These are phyloP conservation scores for Brassica cretica DNA, from an alignment of 345 rosid species.

Conservation along the genomic window DNA sequence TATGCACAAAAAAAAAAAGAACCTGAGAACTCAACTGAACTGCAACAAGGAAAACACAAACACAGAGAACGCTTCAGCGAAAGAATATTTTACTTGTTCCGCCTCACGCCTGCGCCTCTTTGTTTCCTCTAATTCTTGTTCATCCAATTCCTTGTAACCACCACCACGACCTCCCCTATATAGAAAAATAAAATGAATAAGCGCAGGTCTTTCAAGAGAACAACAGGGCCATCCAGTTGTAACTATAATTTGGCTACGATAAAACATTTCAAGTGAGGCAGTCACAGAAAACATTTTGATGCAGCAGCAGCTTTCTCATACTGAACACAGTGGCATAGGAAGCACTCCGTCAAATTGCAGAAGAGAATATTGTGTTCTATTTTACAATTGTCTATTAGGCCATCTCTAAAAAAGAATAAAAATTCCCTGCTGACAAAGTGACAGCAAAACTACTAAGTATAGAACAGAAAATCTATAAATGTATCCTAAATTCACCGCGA, in stretches of 20 bases:
- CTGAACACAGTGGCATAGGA: neutral
- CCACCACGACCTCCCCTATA: slow-evolving; percentile 97
- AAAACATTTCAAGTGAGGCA: neutral
- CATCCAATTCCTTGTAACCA: slow-evolving; percentile 98
- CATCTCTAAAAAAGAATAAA: neutral
- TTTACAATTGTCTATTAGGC: neutral
- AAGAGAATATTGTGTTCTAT: neutral
- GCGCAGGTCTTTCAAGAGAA: slow-evolving; percentile 10
- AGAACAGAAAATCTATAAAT: neutral
- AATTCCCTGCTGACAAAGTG: neutral
- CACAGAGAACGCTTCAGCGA: slow-evolving; percentile 9
- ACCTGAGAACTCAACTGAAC: neutral
- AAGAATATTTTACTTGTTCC: slow-evolving; percentile 66
- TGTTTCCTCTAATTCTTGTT: slow-evolving; percentile 98
- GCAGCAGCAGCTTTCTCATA: neutral
- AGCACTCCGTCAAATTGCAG: neutral
- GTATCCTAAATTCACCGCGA: neutral
- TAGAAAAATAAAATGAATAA: slow-evolving; percentile 3
- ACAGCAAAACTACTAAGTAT: neutral
- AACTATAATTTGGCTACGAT: neutral
- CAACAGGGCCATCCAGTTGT: neutral
- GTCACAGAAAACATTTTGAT: neutral
- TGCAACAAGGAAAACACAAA: neutral
- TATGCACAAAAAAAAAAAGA: neutral
- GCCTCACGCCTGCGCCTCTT: slow-evolving; percentile 87